Conservation (phyloP, 2,329 filamentous ascomycete genomes). For the Didymella pomorum region DNA sequence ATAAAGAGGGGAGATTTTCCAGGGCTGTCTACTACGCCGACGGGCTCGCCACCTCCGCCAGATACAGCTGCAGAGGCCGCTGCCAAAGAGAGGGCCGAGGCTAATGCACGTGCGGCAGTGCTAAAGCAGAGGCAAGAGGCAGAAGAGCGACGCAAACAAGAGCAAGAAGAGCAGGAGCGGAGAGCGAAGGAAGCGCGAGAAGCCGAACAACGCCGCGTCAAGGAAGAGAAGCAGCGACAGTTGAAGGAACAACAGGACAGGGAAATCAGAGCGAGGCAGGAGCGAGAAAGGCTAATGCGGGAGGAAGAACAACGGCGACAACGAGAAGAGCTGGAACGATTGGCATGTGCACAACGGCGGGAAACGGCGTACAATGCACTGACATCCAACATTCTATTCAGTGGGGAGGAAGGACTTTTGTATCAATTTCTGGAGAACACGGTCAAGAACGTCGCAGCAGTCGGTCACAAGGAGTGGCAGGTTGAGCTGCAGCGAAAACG, state of each 20-base stretch:
- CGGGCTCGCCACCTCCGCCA: conserved; percentile 23
- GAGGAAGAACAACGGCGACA: conserved; percentile 33
- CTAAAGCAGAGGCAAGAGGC: conserved; percentile 22
- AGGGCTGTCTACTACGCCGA: conserved; percentile 13
- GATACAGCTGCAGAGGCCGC: conserved; percentile 21
- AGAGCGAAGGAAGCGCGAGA: conserved; percentile 25
- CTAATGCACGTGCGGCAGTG: conserved; percentile 23
- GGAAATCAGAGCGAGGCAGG: conserved; percentile 28
- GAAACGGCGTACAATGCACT: conserved; percentile 42
- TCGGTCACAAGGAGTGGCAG: conserved; percentile 43
- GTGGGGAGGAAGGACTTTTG: conserved; percentile 52
- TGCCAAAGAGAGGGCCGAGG: conserved; percentile 26
- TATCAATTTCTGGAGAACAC: conserved; percentile 56
- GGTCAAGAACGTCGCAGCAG: conserved; percentile 46
- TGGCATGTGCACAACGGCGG: conserved; percentile 25
- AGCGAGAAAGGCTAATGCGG: conserved; percentile 28
- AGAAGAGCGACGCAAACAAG: conserved; percentile 21
- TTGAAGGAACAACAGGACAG: conserved; percentile 25
- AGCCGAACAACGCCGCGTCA: conserved; percentile 28
- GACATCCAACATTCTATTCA: conserved; percentile 50
- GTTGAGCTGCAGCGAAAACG: conserved; percentile 36
- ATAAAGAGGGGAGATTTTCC: conserved; percentile 3
- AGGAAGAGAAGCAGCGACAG: conserved; percentile 27
- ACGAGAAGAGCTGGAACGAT: conserved; percentile 32
- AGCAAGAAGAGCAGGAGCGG: conserved; percentile 14